A percentile compares a stretch with the other conserved stretches of the same genome.
Conservation (phyloP, 164 flowering plant genomes). For the Chimonanthus praecox region DNA sequence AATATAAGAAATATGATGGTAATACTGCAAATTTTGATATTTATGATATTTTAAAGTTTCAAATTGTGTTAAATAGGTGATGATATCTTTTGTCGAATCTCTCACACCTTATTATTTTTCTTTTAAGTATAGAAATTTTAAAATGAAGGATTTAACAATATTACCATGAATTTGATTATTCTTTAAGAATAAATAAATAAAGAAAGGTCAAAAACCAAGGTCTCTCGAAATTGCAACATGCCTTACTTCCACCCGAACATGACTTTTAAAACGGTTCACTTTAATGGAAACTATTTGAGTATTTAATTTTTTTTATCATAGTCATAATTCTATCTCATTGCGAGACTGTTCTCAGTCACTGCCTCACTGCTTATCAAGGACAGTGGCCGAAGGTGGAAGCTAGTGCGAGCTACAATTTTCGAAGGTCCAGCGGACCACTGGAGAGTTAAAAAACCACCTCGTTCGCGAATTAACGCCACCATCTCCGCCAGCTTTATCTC, state of each 20-base stretch:
- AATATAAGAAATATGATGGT: too few species aligned
- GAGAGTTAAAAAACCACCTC: neutral
- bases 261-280: too few species aligned
- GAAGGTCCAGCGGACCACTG: neutral
- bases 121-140: too few species aligned
- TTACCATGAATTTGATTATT: neutral
- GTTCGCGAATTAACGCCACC: neutral
- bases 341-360: neutral
- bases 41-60: too few species aligned
- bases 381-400: neutral
- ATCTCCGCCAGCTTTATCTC: slow-evolving; percentile 3
- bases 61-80: too few species aligned
- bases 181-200: neutral
- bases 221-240: neutral
- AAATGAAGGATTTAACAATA: too few species aligned
- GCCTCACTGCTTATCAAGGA: neutral
- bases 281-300: neutral
- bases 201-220: neutral
- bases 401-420: neutral
- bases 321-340: neutral
- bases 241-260: neutral
- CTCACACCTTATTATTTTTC: too few species aligned
- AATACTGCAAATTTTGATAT: too few species aligned
- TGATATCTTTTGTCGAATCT: too few species aligned
- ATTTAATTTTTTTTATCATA: too few species aligned